Evolutionary conservation across 805 yeast species (phyloP).

Genomic region (Hanseniaspora guilliermondii): DNA sequence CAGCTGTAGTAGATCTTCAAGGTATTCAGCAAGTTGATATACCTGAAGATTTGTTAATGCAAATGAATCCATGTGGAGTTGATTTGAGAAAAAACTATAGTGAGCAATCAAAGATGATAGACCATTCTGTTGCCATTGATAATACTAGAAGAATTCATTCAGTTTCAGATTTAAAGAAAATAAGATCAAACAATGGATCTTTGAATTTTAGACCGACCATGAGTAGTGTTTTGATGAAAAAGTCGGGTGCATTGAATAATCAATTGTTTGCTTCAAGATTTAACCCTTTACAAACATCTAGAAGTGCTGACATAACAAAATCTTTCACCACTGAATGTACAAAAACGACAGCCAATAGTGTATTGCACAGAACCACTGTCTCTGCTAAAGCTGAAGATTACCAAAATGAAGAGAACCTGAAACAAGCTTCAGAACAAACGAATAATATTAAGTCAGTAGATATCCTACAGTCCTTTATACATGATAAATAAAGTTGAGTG

Average conservation of each 20-base stretch:
- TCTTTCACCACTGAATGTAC: slow-evolving; percentile 7
- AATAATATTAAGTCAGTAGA: slow-evolving; percentile 4
- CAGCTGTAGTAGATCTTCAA: slow-evolving; percentile 10
- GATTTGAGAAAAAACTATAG: neutral
- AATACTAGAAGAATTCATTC: neutral
- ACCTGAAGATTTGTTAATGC: slow-evolving; percentile 10
- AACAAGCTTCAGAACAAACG: neutral
- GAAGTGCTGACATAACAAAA: neutral
- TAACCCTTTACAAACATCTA: neutral
- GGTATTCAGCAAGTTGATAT: slow-evolving; percentile 13
- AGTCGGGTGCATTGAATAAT: neutral
- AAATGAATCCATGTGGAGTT: neutral
- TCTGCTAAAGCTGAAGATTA: neutral
- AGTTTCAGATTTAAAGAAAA: neutral
- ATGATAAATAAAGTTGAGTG: neutral
- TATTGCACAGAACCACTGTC: neutral
- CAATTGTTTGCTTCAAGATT: neutral
- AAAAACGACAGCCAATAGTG: slow-evolving; percentile 7
- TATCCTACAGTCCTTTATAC: slow-evolving; percentile 6
- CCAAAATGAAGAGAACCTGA: no score
- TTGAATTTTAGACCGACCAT: neutral
- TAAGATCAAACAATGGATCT: neutral
- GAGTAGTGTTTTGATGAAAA: neutral
- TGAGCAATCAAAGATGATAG: neutral
- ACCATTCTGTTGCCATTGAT: neutral